Conservation (phyloP, 495 filamentous ascomycete species). For the Aspergillus mulundensis region DNA sequence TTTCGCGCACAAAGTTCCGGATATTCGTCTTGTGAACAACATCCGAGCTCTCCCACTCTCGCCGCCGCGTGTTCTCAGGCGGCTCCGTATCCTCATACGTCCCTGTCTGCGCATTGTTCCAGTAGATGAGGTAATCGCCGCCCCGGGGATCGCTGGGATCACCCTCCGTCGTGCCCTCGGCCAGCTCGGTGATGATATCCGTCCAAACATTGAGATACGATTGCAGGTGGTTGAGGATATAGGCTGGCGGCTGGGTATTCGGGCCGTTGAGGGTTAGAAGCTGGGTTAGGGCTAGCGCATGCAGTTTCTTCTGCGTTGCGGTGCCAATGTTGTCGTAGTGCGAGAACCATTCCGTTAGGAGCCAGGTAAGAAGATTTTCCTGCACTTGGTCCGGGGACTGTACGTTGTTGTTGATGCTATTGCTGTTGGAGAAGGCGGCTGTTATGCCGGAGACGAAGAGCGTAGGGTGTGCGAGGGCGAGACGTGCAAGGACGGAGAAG, state of each 20-base stretch:
- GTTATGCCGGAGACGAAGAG: constrained; percentile 57
- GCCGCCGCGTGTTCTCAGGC: constrained; percentile 56
- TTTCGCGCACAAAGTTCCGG: constrained; percentile 63
- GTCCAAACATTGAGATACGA: constrained; percentile 68
- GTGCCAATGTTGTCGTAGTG: constrained; percentile 81
- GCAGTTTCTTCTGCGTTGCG: constrained; percentile 71
- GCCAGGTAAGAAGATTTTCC: constrained; percentile 61
- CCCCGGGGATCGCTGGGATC: constrained; percentile 35
- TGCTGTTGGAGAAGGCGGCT: constrained; percentile 19
- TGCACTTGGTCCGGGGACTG: constrained; percentile 25
- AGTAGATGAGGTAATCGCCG: constrained; percentile 52
- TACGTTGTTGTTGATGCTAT: not conserved
- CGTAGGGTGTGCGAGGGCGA: constrained; percentile 64
- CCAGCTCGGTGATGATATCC: constrained; percentile 58
- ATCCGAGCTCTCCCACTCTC: constrained; percentile 57
- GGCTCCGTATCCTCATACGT: constrained; percentile 50
- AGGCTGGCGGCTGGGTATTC: constrained; percentile 42
- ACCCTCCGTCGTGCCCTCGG: constrained; percentile 41
- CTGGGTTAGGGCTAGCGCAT: constrained; percentile 74
- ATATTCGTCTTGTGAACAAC: constrained; percentile 67
- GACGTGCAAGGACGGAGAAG: constrained; percentile 73
- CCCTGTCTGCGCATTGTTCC: constrained; percentile 35
- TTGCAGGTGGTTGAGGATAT: constrained; percentile 58
- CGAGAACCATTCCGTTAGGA: constrained; percentile 81
- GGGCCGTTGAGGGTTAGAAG: constrained; percentile 63